Base-by-base conservation (phyloP, 345 rosid species). In the Physaria fendleri region DNA sequence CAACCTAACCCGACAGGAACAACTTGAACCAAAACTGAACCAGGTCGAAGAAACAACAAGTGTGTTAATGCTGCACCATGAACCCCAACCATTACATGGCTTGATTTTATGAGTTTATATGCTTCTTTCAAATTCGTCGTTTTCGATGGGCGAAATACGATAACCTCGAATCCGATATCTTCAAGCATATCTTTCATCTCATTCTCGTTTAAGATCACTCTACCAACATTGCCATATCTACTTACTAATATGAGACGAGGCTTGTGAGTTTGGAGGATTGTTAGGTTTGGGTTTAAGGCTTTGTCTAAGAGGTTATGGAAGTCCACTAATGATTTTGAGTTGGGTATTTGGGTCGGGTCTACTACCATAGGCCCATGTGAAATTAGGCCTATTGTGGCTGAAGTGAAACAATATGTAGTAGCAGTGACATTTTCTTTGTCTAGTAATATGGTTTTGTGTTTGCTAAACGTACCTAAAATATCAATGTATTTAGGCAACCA, bases 41-140 rank as follows among this genome's bases (percentile, higher is more conserved):
- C 78, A 0, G 78, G 77, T 17, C 82, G 60, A 30, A 83, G 83
- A 59, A 83, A 83, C 61, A 81, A 47, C 1, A 67, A 57, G 6
- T 82, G 87, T 0, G 89, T 81, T 3, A 81, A 76, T 1, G 80
- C 90, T 2, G 85, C 85, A 5, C 90, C 85, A 6, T 83, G 90
- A 24, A 86, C 81, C 25, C 87, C 85, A 0, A 83, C 39, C 78
- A 81, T 75, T 4, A 52, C 80, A 5, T 81, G 84, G 39, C 84
- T 78, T 1, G 85, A 76, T 51, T 78, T 79, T 13, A 83, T 24
- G 2, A 77, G 44, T 2, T 46, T 63, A 65, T 77, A 81, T 0
- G 80, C 74, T 43, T 76, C 34, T 0, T 22, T 59, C 49, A 86
- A 46, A 0, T 62, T 52, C 1, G 76, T 75, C 0, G 1, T 59